A percentile compares a stretch with the other conserved stretches of the same genome.
These are phyloP conservation scores for Myrmaecium sp. DNA, from an alignment of 2,329 filamentous ascomycete genomes.

Conservation along the genomic window DNA sequence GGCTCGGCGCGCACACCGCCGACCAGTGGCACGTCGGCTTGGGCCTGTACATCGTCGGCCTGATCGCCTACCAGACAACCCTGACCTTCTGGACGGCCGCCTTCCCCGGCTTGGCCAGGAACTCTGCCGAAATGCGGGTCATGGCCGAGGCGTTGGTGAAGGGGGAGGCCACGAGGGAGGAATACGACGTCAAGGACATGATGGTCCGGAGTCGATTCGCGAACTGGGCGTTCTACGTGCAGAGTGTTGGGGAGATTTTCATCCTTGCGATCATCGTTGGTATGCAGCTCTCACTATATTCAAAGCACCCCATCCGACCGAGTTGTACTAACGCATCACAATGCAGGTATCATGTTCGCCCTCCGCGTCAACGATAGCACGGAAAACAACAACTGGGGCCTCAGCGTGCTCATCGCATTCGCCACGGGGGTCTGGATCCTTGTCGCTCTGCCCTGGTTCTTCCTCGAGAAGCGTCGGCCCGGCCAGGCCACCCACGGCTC, in stretches of 20 bases:
- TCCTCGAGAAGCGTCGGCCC: constrained; percentile 45
- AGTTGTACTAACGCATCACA: no score
- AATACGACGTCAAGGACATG: constrained; percentile 44
- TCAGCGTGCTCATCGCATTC: constrained; percentile 49
- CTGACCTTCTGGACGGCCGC: constrained; percentile 24
- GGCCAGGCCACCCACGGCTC: constrained; percentile 45
- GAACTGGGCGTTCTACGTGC: constrained; percentile 47
- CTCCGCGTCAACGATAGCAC: constrained; percentile 41
- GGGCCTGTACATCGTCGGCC: constrained; percentile 47
- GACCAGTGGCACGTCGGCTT: constrained; percentile 43
- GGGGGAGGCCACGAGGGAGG: constrained; percentile 36
- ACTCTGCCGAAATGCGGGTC: constrained; percentile 34
- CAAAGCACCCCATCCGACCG: constrained; percentile 1
- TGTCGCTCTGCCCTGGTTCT: constrained; percentile 49
- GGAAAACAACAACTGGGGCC: constrained; percentile 48
- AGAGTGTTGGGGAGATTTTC: constrained; percentile 25
- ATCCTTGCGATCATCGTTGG: constrained; percentile 42
- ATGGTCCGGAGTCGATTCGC: constrained; percentile 47
- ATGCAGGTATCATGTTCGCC: constrained; percentile 46
- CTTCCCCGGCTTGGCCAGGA: constrained; percentile 40
- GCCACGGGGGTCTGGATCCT: constrained; percentile 47
- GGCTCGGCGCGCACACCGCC: constrained; percentile 45
- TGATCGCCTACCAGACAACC: constrained; percentile 49
- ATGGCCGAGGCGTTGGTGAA: constrained; percentile 29
- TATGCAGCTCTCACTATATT: constrained; percentile 5